Evolutionary conservation across 2,329 filamentous ascomycete species (phyloP), one percentile per base, ranked within the genome.

Genomic region (Botrytis hyacinthi): DNA sequence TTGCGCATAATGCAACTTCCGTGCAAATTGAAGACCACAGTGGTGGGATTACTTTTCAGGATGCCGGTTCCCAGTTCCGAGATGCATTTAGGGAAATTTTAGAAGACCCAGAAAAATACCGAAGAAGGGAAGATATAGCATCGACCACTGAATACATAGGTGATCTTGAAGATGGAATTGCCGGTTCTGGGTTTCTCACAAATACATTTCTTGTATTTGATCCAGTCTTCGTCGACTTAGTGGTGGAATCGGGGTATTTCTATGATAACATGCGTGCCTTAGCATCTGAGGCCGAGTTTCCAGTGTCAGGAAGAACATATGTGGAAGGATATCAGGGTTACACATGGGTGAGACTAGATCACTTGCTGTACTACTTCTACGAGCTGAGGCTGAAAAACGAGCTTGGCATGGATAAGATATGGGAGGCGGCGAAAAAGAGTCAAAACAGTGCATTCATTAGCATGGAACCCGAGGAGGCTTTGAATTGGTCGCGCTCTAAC

Each of bases 331-430:
- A 68, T 68, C n/a, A 68, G 29, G 65, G 65, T 26, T 68, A 40
- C 29, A 68, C 46, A 29, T 68, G 65, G 32, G 65, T 68, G 18
- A 68, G 65, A 32, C 20, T 68, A 51, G 65, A 68, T 51, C 65
- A 68, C 26, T 37, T 68, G 26, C 67, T 75, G 18, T 71, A 63
- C 37, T 68, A 73, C 42, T 75, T 75, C 42, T 75, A 71, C 35
- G 71, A 71, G 37, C 37, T 73, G 29, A 61, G 73, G 22, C 57
- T 29, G 20, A 69, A 66, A 8, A 71, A 61, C 8, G 66, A 71
- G 20, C 44, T 71, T 46, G 61, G 54, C 10, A 75, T 73, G 71
- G 73, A 73, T 73, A n/a, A 73, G 10, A 73, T 75, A 46, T 73
- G 71, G 73, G 54, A 71, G n/a, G 68, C 42, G 10, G 67, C 65